Evolutionary conservation across 495 filamentous ascomycete species (phyloP), one percentile per base, ranked within the genome.

Genomic region (Poronia punctata): DNA sequence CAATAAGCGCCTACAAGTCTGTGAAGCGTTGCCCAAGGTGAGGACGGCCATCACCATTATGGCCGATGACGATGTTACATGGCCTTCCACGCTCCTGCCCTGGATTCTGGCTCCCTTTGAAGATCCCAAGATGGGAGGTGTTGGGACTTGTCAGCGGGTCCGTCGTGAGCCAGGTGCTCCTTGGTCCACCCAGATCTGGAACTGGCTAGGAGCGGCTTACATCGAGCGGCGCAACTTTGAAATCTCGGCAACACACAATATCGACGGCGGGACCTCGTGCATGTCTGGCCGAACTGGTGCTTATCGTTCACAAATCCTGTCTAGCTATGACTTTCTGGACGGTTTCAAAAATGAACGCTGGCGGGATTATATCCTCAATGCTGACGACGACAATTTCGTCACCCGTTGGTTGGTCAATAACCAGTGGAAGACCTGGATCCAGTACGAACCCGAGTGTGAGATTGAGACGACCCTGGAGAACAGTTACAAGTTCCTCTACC

Each of bases 361-460:
- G 50, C 70, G 69, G 46, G 71, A 76, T 45, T 56, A 49, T 11
- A 38, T 50, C 4, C 61, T 83, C 15, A 76, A 78, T 40, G 69
- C 77, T 0, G 80, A 83, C 56, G 78, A 83, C 52, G 82, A 84
- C 62, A 83, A 84, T 53, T 84, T 76, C 53, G 71, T 75, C 46
- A 84, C 82, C 1, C 71, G 81, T 7, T 84, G 72, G 66, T 57
- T 73, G 40, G 75, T 82, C 21, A 56, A 53, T 22, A 49, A 66
- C 33, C 63, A 69, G 12, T 83, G 70, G 72, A 68, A 72, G 37
- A 78, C 79, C 31, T 71, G 72, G 46, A 71, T 84, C 46, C 80
- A 84, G 56, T 72, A 78, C 54, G 68, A 72, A 36, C 49, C 60
- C 3, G 72, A 77, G 35, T 67, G 75, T 16, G 64, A 72, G 29